These are phyloP conservation scores for Geotrichum europaeum DNA, from an alignment of 1,139 yeast species.

Conservation along the genomic window DNA sequence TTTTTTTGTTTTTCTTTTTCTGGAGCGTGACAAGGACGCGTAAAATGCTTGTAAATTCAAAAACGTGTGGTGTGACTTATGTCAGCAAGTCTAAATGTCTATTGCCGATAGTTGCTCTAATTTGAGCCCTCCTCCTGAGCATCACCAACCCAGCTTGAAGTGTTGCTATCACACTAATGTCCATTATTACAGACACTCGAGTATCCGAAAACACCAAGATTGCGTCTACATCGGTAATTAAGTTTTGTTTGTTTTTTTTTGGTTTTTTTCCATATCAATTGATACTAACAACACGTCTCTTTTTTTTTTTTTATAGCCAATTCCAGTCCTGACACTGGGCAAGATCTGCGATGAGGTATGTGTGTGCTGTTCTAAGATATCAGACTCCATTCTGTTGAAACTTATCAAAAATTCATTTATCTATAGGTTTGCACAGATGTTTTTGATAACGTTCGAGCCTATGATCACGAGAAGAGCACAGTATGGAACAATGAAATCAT, in stretches of 20 bases:
- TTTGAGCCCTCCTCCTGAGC: not conserved
- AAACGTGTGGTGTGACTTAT: not conserved
- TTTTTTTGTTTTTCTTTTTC: no score
- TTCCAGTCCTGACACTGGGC: slow-evolving; percentile 6
- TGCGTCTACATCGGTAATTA: slow-evolving; percentile 8
- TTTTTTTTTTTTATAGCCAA: slow-evolving; percentile 7
- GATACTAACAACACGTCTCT: not conserved
- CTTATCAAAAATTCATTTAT: not conserved
- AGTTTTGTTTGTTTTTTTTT: not conserved
- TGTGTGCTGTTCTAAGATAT: not conserved
- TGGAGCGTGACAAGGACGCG: not conserved
- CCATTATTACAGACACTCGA: slow-evolving; percentile 9
- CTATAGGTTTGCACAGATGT: slow-evolving; percentile 7
- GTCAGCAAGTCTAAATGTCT: not conserved
- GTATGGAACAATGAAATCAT: slow-evolving; percentile 23
- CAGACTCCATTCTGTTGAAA: not conserved
- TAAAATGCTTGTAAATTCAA: not conserved
- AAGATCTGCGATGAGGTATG: slow-evolving; percentile 11
- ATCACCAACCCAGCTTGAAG: not conserved
- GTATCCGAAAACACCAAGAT: slow-evolving; percentile 10
- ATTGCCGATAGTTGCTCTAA: not conserved
- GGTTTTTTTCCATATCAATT: not conserved
- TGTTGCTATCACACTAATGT: not conserved
- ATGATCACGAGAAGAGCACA: slow-evolving; percentile 19
- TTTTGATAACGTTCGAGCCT: slow-evolving; percentile 4